These are phyloP conservation scores for Malassezia vespertilionis DNA, from an alignment of 1,284 basidiomycete species.

Conservation along the genomic window DNA sequence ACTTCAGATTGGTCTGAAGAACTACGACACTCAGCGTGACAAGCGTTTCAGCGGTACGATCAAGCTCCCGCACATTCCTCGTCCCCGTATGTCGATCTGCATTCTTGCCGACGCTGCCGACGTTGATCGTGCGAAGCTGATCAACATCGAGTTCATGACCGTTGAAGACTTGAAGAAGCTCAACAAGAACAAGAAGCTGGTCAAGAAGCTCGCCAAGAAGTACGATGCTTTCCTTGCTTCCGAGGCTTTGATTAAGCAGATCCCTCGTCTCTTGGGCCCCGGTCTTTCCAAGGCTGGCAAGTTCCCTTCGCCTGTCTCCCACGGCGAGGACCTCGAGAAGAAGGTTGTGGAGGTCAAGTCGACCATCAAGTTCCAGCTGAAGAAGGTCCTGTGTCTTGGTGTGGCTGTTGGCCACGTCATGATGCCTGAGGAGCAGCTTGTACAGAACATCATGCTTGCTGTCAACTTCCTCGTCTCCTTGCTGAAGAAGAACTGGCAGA, in stretches of 20 bases:
- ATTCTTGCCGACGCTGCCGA: slow-evolving; percentile 98
- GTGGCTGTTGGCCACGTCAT: slow-evolving; percentile 95
- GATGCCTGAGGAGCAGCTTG: slow-evolving; percentile 95
- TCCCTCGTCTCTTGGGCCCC: slow-evolving; percentile 96
- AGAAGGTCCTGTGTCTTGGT: slow-evolving; percentile 98
- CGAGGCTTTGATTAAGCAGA: slow-evolving; percentile 98
- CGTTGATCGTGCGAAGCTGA: slow-evolving; percentile 96
- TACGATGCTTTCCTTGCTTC: slow-evolving; percentile 98
- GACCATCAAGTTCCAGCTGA: slow-evolving; percentile 64
- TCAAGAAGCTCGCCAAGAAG: slow-evolving; percentile 99
- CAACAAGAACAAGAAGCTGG: slow-evolving; percentile 99
- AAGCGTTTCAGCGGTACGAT: slow-evolving; percentile 47
- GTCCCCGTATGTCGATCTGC: slow-evolving; percentile 97
- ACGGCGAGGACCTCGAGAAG: slow-evolving; percentile 78
- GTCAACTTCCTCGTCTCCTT: slow-evolving; percentile 99
- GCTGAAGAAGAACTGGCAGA: slow-evolving; percentile 99
- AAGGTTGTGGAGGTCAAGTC: slow-evolving; percentile 93
- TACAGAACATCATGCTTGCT: slow-evolving; percentile 90
- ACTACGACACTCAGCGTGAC: slow-evolving; percentile 48
- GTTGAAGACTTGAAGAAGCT: slow-evolving; percentile 99
- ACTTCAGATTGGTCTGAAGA: slow-evolving; percentile 48
- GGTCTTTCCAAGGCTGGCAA: slow-evolving; percentile 99
- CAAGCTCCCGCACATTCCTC: slow-evolving; percentile 88
- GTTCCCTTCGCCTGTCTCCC: slow-evolving; percentile 88
- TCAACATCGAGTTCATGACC: slow-evolving; percentile 90